A percentile compares a stretch with the other conserved stretches of the same genome.
Evolutionary conservation across 1,139 yeast species (phyloP).

Genomic region (Magnusiomyces suaveolens): DNA sequence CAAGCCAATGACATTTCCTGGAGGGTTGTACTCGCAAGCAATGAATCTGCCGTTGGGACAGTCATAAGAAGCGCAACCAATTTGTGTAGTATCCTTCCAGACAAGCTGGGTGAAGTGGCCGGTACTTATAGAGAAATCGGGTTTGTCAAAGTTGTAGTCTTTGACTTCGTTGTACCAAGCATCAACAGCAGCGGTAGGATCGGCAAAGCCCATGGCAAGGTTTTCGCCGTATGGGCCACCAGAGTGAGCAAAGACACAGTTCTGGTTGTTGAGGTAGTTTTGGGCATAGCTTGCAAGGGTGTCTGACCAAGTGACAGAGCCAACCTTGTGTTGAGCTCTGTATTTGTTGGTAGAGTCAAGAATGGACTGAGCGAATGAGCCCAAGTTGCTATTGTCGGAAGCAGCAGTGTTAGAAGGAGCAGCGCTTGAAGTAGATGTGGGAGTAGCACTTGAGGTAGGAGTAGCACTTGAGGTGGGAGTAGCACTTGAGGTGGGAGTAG

Average conservation of each 20-base stretch:
- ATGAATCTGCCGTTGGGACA: constrained; percentile 28
- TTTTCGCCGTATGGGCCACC: constrained; percentile 82
- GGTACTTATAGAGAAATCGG: constrained; percentile 35
- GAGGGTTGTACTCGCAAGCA: constrained; percentile 35
- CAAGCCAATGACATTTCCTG: constrained; percentile 36
- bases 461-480: constrained; percentile 2
- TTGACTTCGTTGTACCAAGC: constrained; percentile 73
- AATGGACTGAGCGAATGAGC: constrained; percentile 21
- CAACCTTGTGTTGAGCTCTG: constrained; percentile 59
- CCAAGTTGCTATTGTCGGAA: constrained; percentile 12
- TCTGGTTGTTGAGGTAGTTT: constrained; percentile 48
- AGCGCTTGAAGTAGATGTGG: constrained; percentile 13
- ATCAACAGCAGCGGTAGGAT: constrained; percentile 50
- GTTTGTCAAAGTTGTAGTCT: constrained; percentile 45
- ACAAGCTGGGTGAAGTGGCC: constrained; percentile 83
- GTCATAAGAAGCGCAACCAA: constrained; percentile 60
- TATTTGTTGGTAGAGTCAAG: constrained; percentile 57
- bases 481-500: constrained; percentile 12
- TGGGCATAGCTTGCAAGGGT: constrained; percentile 59
- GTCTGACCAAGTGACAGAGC: constrained; percentile 53
- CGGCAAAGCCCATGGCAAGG: constrained; percentile 62
- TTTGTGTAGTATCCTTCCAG: constrained; percentile 58
- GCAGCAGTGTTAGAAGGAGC: constrained; percentile 12
- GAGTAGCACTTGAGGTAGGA: constrained; percentile 6
- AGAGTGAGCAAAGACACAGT: constrained; percentile 68